Conservation (phyloP, 169 alveolate species). For the Amoebophrya sp. region DNA sequence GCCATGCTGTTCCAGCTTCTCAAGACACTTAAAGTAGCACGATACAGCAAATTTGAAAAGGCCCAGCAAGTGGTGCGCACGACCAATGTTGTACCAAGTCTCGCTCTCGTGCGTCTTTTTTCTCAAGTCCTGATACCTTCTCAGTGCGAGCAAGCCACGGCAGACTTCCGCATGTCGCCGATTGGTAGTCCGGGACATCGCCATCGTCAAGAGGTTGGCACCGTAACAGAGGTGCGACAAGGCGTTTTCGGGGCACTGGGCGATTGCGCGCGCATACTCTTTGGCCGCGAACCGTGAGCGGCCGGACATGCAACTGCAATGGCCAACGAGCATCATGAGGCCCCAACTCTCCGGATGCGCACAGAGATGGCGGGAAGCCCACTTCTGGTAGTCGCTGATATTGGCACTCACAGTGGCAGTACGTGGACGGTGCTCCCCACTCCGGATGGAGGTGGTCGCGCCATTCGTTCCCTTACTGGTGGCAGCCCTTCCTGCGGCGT, state of each 20-base stretch:
- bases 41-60: not conserved
- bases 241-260: not conserved
- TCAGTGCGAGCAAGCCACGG: not conserved
- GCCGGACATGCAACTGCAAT: constrained; percentile 20
- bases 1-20: not conserved
- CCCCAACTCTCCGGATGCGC: not conserved
- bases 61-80: constrained; percentile 14
- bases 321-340: constrained; percentile 11
- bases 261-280: constrained; percentile 7
- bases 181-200: not conserved
- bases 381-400: constrained; percentile 20
- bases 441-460: too few relatives aligned
- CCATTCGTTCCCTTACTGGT: too few relatives aligned
- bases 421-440: not conserved
- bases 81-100: not conserved
- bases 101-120: not conserved
- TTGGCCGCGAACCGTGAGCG: not conserved
- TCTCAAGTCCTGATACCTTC: not conserved
- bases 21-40: not conserved
- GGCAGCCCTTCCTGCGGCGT: too few relatives aligned
- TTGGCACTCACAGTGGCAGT: not conserved
- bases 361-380: not conserved
- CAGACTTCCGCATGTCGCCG: not conserved
- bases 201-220: not conserved
- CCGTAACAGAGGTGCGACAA: not conserved